Evolutionary conservation across 2,329 filamentous ascomycete species (phyloP), one percentile per base, ranked within the genome.

Genomic region (Ceratocystis colombiana): DNA sequence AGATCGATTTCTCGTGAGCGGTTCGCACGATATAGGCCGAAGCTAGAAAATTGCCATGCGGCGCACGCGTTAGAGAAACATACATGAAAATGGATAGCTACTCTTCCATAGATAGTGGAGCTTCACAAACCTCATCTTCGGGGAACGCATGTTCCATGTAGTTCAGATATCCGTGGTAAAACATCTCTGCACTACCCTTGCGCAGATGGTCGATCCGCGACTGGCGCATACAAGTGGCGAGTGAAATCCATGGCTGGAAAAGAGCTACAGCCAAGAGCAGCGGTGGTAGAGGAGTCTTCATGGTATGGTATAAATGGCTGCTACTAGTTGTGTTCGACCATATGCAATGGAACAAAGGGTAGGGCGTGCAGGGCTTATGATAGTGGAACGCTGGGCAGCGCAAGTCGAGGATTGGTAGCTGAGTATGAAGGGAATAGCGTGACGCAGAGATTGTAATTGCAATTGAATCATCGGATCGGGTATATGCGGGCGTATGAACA

Each of bases 141-240:
- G 94, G 94, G 73, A 96, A 99, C 67, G 92, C 94, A 75, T 96
- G 82, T 70, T 84, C 78, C 86, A 96, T 94, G 79, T 99, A 99
- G 75, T 93, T 96, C 77, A 92, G 86, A 78, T 87, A 97, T 68
- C 94, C 94, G 79, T 99, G 94, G 76, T 96, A 96, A 79, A 97
- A 97, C 82, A 97, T 90, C 71, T 89, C 82, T 67, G 85, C 82
- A 10, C 84, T 85, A 67, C 85, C 81, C 70, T 78, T 79, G 64
- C 84, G 80, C 71, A 87, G 74, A 71, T 80, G 77, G 62, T 79
- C 78, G 68, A 86, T 77, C 71, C 78, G 79, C 68, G 77, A 78
- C n/a, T 79, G 76, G 50, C 79, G 79, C 83, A 87, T 86, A 45
- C 81, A 79, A 64, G 70, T 70, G 22, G 71, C 72, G 37, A 75